phyloP scores from a whole-genome alignment of 805 yeast genomes.

The Lipomyces sp. region DNA sequence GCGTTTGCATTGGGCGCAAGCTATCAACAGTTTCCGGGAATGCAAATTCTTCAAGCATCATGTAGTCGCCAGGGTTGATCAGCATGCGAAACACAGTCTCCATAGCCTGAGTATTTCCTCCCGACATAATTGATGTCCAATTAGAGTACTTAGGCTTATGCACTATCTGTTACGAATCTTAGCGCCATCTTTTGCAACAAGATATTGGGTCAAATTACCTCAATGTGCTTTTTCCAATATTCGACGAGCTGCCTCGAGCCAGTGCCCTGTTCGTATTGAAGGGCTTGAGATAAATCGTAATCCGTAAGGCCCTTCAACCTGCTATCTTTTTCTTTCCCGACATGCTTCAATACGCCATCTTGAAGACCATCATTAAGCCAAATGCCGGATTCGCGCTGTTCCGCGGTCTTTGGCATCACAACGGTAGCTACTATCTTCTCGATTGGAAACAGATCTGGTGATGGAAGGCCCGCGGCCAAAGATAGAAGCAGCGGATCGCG shows the following conservation, averaged over 20 bases:
- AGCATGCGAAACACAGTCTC: conserved; percentile 82
- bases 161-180: conserved; percentile 1
- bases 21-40: conserved; percentile 85
- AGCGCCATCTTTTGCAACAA: background rate
- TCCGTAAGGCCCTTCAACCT: conserved; percentile 40
- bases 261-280: conserved; percentile 84
- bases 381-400: conserved; percentile 51
- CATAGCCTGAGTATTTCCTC: conserved; percentile 88
- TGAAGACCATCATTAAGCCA: conserved; percentile 72
- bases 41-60: conserved; percentile 75
- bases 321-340: conserved; percentile 25
- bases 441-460: conserved; percentile 88
- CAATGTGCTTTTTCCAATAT: conserved; percentile 69
- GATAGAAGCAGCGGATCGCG: conserved; percentile 73
- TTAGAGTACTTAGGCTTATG: conserved; percentile 49
- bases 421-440: conserved; percentile 62
- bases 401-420: conserved; percentile 15
- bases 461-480: conserved; percentile 93
- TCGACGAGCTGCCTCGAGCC: conserved; percentile 70
- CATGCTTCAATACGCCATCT: conserved; percentile 14
- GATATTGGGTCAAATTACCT: background rate
- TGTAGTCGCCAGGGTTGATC: conserved; percentile 73
- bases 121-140: conserved; percentile 69
- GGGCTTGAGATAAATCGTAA: conserved; percentile 73
- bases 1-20: conserved; percentile 67